Base-by-base conservation (phyloP, 179 eudicot genomes). In the Vitellaria paradoxa region DNA sequence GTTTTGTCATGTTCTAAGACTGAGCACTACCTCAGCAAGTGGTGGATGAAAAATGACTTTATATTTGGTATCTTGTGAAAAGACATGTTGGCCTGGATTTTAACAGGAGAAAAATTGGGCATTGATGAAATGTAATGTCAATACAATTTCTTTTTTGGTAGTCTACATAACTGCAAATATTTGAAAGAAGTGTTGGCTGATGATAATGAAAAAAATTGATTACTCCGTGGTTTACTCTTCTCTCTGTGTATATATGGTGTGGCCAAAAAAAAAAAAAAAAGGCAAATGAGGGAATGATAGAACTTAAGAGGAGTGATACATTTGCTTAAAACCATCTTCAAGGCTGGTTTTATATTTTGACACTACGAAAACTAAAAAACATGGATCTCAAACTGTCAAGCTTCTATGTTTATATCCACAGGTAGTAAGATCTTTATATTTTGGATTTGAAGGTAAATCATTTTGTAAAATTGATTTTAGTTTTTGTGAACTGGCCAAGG, bases 401-500 rank as follows among this genome's bases (percentile, higher is more conserved):
- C 47, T 65, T 65, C 49, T 30, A 46, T 13, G n/a, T n/a, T 13
- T 65, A 42, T 4, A 37, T 10, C 73, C 55, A 23, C 60, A 23
- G 9, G 45, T 50, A 13, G 57, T 13, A 23, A 47, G 47, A 69
- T 69, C 59, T 69, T 9, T 49, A 18, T 70, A 5, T 11, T 13
- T 69, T 69, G 40, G 9, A 47, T 68, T 69, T 49, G 40, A 12
- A 69, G 10, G 21, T 18, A 30, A 45, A n/a, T 30, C 20, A 52
- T 23, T 15, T 0, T 5, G 14, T 50, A 30, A 30, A 46, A 20
- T 71, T 71, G 74, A 53, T 26, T 46, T 23, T 71, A 52, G 1
- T 17, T 15, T 62, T 52, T 53, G 2, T 23, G 74, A 30, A 62
- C 46, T 71, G 61, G 20, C 74, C n/a, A 53, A 53, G 74, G 59